phyloP scores from a whole-genome alignment of 768 basidiomycete species.

The Porpolomopsis calyptriformis region DNA sequence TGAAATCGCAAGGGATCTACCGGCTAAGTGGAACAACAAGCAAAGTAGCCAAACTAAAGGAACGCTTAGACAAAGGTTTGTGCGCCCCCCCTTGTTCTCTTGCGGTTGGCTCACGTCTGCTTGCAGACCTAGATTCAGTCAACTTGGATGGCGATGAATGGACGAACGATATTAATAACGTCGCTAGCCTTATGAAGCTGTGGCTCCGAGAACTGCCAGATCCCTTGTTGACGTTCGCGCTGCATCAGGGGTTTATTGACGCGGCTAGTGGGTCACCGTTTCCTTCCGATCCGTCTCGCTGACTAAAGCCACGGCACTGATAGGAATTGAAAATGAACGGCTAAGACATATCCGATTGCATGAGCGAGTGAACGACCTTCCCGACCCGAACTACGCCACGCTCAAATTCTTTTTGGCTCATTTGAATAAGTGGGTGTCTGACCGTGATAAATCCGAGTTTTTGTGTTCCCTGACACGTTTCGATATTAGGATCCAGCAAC shows the following conservation, averaged over 20 bases:
- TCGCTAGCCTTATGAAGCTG: constrained; percentile 87
- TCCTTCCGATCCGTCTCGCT: constrained; percentile 3
- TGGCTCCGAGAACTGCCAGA: constrained; percentile 97
- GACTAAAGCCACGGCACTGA: neutral
- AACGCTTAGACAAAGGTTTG: constrained; percentile 74
- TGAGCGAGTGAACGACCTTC: constrained; percentile 94
- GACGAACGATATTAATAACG: constrained; percentile 90
- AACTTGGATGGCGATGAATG: constrained; percentile 85
- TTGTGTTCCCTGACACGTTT: neutral
- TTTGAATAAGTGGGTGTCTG: constrained; percentile 60
- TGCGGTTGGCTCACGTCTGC: constrained; percentile 3
- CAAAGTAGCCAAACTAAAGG: constrained; percentile 74
- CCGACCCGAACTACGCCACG: constrained; percentile 97
- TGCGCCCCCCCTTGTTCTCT: neutral
- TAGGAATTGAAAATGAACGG: constrained; percentile 89
- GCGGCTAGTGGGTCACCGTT: constrained; percentile 66
- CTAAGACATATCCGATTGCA: constrained; percentile 92
- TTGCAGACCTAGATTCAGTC: constrained; percentile 68
- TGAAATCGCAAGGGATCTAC: constrained; percentile 82
- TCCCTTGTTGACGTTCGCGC: constrained; percentile 70
- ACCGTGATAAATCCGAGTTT: neutral
- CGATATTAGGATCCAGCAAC: constrained; percentile 55
- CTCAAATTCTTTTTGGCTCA: constrained; percentile 94
- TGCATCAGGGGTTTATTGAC: constrained; percentile 91
- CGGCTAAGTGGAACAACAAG: constrained; percentile 86